phyloP scores from a whole-genome alignment of 257 asterid genomes.

The Ilex aquifolium region DNA sequence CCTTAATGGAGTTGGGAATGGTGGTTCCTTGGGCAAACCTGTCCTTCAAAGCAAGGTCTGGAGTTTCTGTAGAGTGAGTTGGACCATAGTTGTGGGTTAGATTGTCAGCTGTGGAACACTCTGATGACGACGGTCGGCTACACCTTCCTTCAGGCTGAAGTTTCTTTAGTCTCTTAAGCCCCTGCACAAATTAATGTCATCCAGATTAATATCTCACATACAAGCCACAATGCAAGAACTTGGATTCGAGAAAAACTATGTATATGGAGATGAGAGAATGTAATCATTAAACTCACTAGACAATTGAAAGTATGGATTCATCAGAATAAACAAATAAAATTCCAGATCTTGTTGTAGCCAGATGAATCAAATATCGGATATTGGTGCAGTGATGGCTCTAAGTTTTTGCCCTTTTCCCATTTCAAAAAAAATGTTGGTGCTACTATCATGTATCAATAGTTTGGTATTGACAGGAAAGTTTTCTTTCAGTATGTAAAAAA shows the following conservation, averaged over 20 bases:
- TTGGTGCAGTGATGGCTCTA: no score
- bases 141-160: constrained; percentile 35
- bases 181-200: constrained; percentile 26
- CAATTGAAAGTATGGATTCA: background rate
- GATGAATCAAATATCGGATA: no score
- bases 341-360: no score
- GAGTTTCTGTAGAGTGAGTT: constrained; percentile 21
- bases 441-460: no score
- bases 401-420: no score
- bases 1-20: constrained; percentile 50
- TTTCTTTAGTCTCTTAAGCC: constrained; percentile 65
- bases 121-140: constrained; percentile 24
- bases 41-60: constrained; percentile 24
- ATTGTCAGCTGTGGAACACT: constrained; percentile 25
- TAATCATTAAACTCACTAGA: background rate
- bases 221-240: background rate
- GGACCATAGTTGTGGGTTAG: background rate
- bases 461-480: no score
- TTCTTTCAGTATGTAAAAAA: no score
- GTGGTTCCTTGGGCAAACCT: constrained; percentile 32
- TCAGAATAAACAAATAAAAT: no score
- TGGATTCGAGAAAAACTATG: background rate
- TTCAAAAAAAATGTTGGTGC: no score
- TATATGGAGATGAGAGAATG: background rate
- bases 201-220: background rate